Evolutionary conservation across 352 stramenopile species (phyloP), one percentile per base, ranked within the genome.

Genomic region (Globisporangium radiosum): DNA sequence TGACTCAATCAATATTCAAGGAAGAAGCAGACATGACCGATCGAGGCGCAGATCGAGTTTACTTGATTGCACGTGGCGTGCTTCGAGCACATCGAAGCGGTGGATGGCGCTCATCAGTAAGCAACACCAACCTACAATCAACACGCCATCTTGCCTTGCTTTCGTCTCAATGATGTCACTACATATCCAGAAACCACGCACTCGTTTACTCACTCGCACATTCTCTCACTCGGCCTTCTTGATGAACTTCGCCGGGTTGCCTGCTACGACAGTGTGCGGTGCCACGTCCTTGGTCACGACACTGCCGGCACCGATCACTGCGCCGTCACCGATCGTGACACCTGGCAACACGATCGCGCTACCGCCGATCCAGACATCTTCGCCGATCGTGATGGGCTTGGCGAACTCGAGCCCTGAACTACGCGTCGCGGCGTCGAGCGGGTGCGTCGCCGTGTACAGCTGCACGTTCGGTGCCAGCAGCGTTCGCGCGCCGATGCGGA

Each of bases 321-420:
- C 57, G 3, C 73, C 71, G 19, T 57, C 42, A 7, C 87, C 87
- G 49, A 96, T 86, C 3, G 65, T 81, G 25, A 95, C 73, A 7
- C 83, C 78, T 2, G 77, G 81, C 3, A 85, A 44, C 47, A 97
- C 77, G 51, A 85, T 75, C 6, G 73, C 81, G 53, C 74, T 75
- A 33, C 80, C 88, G 25, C 90, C 90, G 66, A 97, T 81, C 81
- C 81, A 96, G 58, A 81, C 79, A 73, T 95, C 69, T 54, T 94
- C 76, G 15, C 77, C 87, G 59, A 96, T 93, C 14, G 75, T 88
- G 62, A 85, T 71, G 38, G 76, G 71, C 48, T 78, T 82, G 48
- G 79, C 82, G 47, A 78, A 54, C 60, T 95, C 81, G 42, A 68
- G 56, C 0, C 75, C 69, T 0, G 56, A 67, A 4, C 62, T 50